Evolutionary conservation across 2,329 filamentous ascomycete genomes (phyloP), one percentile per base, ranked within the genome.

Genomic region (Coniochaeta ligniaria): DNA sequence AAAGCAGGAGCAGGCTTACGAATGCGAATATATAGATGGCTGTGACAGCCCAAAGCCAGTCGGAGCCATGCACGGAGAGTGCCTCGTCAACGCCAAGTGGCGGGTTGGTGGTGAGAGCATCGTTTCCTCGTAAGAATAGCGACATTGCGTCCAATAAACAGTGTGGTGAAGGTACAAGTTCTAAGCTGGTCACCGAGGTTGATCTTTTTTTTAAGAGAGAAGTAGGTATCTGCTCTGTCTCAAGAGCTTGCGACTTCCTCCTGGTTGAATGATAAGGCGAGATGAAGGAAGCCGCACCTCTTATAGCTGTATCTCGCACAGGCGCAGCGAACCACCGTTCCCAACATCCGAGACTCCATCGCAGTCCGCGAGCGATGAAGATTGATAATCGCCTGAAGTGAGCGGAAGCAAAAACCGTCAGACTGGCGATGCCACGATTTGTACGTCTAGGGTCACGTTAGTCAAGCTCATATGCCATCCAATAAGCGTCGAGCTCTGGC

Each of bases 41-140:
- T 6, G 76, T 77, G n/a, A 81, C 79, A 36, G 81, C 75, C 76
- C 77, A 84, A 12, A 84, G 74, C 82, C 81, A 85, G 73, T 81
- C 71, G 47, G 80, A 83, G 60, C 82, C 82, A 60, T 79, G 70
- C 1, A 70, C 70, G 0, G 75, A 74, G 22, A 83, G 73, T 22
- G 63, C 57, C 59, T 77, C 69, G 47, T 73, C 70, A 9, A 76
- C 76, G 2, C 62, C 63, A 0, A 76, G 73, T 20, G 41, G 41
- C 2, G 78, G 79, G 71, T 84, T 81, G 70, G 76, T 68, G 36
- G 71, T 63, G 45, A 84, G 72, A 24, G 78, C 80, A 52, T 78
- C 72, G 70, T 83, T 83, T 70, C 60, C 74, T 70, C 31, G 20
- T 31, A 38, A 57, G 35, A 35, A 63, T 14, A 38, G 35, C 14